A percentile compares a stretch with the other conserved stretches of the same genome.
Evolutionary conservation across 176 grass and related monocot species (phyloP).

Genomic region (Oryza coarctata): DNA sequence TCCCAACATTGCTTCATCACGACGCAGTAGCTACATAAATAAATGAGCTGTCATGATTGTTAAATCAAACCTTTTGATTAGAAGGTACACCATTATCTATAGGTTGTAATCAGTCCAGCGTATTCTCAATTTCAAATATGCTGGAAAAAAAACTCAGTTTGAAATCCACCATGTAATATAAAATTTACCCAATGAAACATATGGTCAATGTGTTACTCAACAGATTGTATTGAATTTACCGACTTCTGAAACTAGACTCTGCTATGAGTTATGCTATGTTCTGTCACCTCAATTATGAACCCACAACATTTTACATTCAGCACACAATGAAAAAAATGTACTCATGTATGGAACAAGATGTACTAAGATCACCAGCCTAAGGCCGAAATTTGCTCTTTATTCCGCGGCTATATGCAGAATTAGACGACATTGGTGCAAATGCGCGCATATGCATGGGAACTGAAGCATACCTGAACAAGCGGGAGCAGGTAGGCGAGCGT

Average conservation of each 20-base stretch:
- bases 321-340: background rate
- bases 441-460: background rate
- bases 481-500: constrained; percentile 92
- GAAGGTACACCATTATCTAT: background rate
- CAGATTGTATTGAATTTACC: background rate
- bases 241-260: background rate
- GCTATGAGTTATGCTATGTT: background rate
- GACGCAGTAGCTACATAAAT: constrained; percentile 65
- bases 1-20: constrained; percentile 68
- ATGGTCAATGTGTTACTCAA: background rate
- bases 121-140: background rate
- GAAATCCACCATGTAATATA: background rate
- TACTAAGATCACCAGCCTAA: background rate
- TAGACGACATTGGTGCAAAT: background rate
- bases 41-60: background rate
- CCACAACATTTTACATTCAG: too few species aligned
- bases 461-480: constrained; percentile 68
- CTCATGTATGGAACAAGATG: background rate
- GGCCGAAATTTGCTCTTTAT: background rate
- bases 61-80: background rate
- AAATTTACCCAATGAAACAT: background rate
- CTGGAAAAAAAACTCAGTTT: background rate
- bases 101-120: background rate
- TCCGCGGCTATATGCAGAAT: background rate
- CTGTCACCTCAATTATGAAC: background rate